phyloP scores from a whole-genome alignment of 164 flowering plant species.

The Chimonanthus praecox region DNA sequence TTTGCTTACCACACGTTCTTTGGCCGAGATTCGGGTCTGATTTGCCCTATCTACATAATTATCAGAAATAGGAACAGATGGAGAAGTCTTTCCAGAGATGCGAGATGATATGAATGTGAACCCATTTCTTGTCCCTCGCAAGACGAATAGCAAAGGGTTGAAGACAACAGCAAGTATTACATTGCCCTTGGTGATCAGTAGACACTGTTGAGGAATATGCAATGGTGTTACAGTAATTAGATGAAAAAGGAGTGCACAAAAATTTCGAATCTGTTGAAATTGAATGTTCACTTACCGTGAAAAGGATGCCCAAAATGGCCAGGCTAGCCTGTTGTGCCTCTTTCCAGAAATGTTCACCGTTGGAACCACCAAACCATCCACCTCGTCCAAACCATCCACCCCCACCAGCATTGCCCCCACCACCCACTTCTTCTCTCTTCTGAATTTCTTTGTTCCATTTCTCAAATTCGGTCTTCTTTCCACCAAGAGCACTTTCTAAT shows the following conservation, averaged over 20 bases:
- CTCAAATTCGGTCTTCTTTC: conserved; percentile 77
- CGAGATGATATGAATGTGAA: conserved; percentile 35
- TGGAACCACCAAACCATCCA: conserved; percentile 68
- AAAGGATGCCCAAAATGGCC: conserved; percentile 53
- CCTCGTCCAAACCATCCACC: conserved; percentile 90
- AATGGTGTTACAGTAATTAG: neutral
- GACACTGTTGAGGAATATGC: conserved; percentile 35
- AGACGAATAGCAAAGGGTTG: conserved; percentile 63
- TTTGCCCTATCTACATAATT: conserved; percentile 20
- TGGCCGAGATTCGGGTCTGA: conserved; percentile 38
- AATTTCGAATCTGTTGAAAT: neutral
- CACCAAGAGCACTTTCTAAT: conserved; percentile 86
- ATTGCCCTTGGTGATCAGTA: conserved; percentile 75
- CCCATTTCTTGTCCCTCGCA: conserved; percentile 56
- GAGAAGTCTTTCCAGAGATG: conserved; percentile 25
- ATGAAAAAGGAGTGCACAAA: neutral
- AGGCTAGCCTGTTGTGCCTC: conserved; percentile 72
- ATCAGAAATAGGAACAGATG: conserved; percentile 15
- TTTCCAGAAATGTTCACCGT: conserved; percentile 77
- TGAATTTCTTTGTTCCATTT: conserved; percentile 89
- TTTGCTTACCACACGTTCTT: conserved; percentile 70
- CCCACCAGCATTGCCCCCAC: conserved; percentile 59
- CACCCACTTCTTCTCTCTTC: conserved; percentile 59
- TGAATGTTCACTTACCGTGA: conserved; percentile 36
- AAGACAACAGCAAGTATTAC: conserved; percentile 57